Evolutionary conservation across 352 stramenopile genomes (phyloP).

Genomic region (Phytopythium cucurbitacearum): DNA sequence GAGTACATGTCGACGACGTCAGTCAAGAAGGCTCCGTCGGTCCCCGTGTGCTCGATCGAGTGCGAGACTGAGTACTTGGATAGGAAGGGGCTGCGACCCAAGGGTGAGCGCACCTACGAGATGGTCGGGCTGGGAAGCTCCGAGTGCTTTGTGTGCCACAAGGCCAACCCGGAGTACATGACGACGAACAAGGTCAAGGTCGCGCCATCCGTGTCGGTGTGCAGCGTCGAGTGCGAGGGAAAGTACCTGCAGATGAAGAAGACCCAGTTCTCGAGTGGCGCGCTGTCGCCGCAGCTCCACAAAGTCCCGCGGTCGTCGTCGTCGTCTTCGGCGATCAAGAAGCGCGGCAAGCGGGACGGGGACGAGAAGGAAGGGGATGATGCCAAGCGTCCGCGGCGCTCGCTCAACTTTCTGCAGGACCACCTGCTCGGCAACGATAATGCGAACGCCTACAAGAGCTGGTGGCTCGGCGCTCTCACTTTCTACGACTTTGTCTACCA

Average conservation of each 20-base stretch:
- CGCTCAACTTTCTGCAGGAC: conserved; percentile 72
- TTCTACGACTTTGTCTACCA: conserved; percentile 88
- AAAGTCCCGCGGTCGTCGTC: too few species aligned
- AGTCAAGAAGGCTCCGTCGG: conserved; percentile 43
- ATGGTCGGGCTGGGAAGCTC: conserved; percentile 7
- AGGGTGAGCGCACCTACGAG: conserved; percentile 10
- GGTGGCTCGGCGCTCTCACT: conserved; percentile 76
- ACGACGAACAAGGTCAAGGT: conserved; percentile 53
- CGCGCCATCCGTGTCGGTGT: conserved; percentile 50
- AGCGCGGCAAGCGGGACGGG: conserved; percentile 30
- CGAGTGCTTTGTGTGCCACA: conserved; percentile 64
- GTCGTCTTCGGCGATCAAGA: conserved; percentile 2
- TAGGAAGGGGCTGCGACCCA: conserved; percentile 41
- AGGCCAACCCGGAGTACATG: conserved; percentile 56
- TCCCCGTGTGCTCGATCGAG: conserved; percentile 50
- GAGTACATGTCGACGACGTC: conserved; percentile 66
- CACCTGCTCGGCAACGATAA: conserved; percentile 68
- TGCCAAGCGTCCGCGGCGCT: conserved; percentile 38
- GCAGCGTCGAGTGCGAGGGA: conserved; percentile 62
- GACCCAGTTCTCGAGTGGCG: conserved; percentile 16
- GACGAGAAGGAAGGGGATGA: conserved; percentile 18
- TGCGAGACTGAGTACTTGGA: conserved; percentile 58
- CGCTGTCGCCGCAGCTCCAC: background rate
- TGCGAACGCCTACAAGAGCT: conserved; percentile 80
- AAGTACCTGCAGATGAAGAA: conserved; percentile 42